These are phyloP conservation scores for Cladosporium sp. DNA, from an alignment of 2,329 filamentous ascomycete genomes.

Conservation along the genomic window DNA sequence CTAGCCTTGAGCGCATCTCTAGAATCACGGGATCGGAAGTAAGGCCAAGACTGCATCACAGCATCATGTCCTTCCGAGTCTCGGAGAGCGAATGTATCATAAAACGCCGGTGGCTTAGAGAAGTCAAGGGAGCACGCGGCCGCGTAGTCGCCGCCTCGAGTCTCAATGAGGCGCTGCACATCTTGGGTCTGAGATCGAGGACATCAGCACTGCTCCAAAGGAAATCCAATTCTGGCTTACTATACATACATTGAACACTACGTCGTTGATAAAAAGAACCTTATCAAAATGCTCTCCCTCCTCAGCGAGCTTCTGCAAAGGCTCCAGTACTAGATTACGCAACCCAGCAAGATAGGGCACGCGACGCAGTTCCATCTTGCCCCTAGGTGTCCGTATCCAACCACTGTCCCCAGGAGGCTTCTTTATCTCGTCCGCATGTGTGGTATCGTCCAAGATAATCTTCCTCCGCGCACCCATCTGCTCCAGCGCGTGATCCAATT, in stretches of 20 bases:
- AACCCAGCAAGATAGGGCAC: constrained; percentile 65
- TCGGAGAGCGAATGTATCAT: constrained; percentile 61
- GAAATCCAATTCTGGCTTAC: not conserved
- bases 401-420: constrained; percentile 48
- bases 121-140: constrained; percentile 62
- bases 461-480: constrained; percentile 50
- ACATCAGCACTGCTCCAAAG: constrained; percentile 4
- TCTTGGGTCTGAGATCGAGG: constrained; percentile 46
- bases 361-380: constrained; percentile 55
- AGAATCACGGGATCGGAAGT: constrained; percentile 50
- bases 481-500: constrained; percentile 54
- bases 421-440: constrained; percentile 55
- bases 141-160: constrained; percentile 55
- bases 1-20: constrained; percentile 51
- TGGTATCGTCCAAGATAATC: constrained; percentile 56
- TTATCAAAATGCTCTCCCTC: constrained; percentile 55
- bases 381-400: constrained; percentile 59
- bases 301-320: constrained; percentile 49
- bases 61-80: constrained; percentile 51
- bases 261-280: constrained; percentile 61
- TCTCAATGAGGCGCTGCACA: constrained; percentile 53
- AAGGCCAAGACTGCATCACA: constrained; percentile 56
- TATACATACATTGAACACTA: constrained; percentile 53
- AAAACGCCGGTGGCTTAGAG: constrained; percentile 49
- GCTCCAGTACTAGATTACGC: constrained; percentile 61